Percentiles rank a stretch among this genome's conserved stretches.
phyloP scores from a whole-genome alignment of 108 stramenopile species.

The Discostella stelligeroides region DNA sequence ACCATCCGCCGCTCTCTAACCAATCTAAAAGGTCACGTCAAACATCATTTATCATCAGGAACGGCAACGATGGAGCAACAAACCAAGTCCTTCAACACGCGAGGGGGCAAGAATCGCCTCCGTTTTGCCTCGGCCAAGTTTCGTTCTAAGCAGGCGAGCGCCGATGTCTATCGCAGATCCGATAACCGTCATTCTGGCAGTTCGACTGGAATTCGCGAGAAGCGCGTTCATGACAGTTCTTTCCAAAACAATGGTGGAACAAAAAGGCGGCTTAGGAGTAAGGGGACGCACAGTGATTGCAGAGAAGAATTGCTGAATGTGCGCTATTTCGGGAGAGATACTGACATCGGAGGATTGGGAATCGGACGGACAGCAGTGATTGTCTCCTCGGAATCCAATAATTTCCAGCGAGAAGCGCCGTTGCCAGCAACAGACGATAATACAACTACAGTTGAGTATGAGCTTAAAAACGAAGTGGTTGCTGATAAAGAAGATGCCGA shows the following conservation, averaged over 20 bases:
- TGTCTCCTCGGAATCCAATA: conserved; percentile 24
- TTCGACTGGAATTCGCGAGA: conserved; percentile 71
- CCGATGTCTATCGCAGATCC: conserved; percentile 83
- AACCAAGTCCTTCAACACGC: conserved; percentile 71
- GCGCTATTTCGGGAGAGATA: conserved; percentile 45
- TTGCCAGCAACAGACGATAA: conserved; percentile 18
- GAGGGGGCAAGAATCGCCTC: conserved; percentile 73
- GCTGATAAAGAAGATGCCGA: conserved; percentile 34
- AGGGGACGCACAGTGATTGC: conserved; percentile 20
- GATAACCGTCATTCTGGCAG: conserved; percentile 65
- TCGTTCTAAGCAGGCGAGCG: conserved; percentile 72
- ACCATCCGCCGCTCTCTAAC: no score
- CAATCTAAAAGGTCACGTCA: no score
- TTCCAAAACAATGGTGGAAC: conserved; percentile 14
- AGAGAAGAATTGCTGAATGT: conserved; percentile 20
- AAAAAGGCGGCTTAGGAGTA: conserved; percentile 37
- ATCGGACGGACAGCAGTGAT: conserved; percentile 51
- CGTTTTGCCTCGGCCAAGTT: conserved; percentile 69
- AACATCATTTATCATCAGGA: background rate
- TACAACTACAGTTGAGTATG: conserved; percentile 11
- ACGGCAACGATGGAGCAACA: conserved; percentile 36
- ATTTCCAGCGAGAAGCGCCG: conserved; percentile 7
- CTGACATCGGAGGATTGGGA: conserved; percentile 43
- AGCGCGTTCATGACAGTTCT: conserved; percentile 64
- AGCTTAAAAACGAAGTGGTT: background rate